phyloP scores from a whole-genome alignment of 2,329 filamentous ascomycete genomes.

The Sporothrix inflata region DNA sequence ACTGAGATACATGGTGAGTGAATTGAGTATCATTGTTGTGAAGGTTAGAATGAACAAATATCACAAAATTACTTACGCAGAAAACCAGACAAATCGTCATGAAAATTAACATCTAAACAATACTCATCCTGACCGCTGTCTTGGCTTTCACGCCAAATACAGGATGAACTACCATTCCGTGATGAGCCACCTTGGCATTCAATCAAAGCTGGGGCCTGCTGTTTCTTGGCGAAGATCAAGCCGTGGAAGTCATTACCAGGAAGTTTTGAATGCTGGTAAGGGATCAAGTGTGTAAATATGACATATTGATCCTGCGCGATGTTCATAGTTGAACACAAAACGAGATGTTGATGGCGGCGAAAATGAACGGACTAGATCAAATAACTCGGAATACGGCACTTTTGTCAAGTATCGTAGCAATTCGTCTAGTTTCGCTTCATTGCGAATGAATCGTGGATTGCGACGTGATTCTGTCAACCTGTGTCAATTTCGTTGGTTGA shows the following conservation, averaged over 20 bases:
- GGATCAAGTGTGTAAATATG: no score
- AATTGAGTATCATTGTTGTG: no score
- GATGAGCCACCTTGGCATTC: conserved; percentile 6
- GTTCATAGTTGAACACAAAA: neutral
- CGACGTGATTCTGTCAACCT: neutral
- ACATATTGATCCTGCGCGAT: neutral
- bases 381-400: neutral
- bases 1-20: no score
- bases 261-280: neutral
- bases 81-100: no score
- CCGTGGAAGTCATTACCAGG: neutral
- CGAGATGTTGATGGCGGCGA: no score
- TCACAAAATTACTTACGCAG: no score
- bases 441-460: neutral
- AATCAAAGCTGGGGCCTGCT: neutral
- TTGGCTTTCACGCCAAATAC: neutral
- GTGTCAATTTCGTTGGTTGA: neutral
- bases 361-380: neutral
- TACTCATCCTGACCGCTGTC: neutral
- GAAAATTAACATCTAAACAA: no score
- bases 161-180: neutral
- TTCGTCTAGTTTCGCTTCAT: neutral
- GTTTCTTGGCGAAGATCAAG: conserved; percentile 9
- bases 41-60: no score
- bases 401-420: neutral